Conservation (phyloP, 805 yeast genomes). For the Candida wancherniae region DNA sequence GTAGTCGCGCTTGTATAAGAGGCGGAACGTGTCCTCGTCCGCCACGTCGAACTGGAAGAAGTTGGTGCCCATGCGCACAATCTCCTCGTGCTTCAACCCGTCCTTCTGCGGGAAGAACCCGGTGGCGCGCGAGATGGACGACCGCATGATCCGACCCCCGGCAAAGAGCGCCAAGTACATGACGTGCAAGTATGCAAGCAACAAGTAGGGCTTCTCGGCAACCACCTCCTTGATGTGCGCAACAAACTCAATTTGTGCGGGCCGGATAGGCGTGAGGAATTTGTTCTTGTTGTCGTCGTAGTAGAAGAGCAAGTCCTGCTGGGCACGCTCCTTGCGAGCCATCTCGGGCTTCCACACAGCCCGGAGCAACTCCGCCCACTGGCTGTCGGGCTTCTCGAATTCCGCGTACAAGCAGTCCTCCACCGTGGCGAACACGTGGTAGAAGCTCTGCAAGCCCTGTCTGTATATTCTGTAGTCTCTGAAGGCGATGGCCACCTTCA, state of each 20-base stretch:
- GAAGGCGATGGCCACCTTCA: slow-evolving; percentile 69
- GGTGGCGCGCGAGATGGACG: slow-evolving; percentile 58
- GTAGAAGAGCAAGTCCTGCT: slow-evolving; percentile 62
- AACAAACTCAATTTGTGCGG: slow-evolving; percentile 57
- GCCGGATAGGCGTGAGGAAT: slow-evolving; percentile 53
- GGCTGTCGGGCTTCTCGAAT: slow-evolving; percentile 32
- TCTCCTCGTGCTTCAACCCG: slow-evolving; percentile 61
- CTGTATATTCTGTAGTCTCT: slow-evolving; percentile 73
- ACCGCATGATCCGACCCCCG: slow-evolving; percentile 72
- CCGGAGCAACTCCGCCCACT: slow-evolving; percentile 42
- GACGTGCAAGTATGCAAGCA: slow-evolving; percentile 80
- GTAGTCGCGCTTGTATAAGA: slow-evolving; percentile 66
- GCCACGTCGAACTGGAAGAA: slow-evolving; percentile 67
- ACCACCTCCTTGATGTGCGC: slow-evolving; percentile 55
- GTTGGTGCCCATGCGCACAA: slow-evolving; percentile 53
- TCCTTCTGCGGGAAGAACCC: slow-evolving; percentile 73
- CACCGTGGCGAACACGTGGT: slow-evolving; percentile 62
- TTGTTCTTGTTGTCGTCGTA: slow-evolving; percentile 53
- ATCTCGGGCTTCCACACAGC: slow-evolving; percentile 68
- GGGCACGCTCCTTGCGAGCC: slow-evolving; percentile 53
- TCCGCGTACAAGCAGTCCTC: slow-evolving; percentile 50
- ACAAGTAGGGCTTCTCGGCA: slow-evolving; percentile 58
- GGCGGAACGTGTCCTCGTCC: slow-evolving; percentile 61
- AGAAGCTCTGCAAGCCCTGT: slow-evolving; percentile 73
- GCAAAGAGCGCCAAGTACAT: slow-evolving; percentile 83